phyloP scores from a whole-genome alignment of 1,284 basidiomycete genomes.

The Naganishia liquefaciens region DNA sequence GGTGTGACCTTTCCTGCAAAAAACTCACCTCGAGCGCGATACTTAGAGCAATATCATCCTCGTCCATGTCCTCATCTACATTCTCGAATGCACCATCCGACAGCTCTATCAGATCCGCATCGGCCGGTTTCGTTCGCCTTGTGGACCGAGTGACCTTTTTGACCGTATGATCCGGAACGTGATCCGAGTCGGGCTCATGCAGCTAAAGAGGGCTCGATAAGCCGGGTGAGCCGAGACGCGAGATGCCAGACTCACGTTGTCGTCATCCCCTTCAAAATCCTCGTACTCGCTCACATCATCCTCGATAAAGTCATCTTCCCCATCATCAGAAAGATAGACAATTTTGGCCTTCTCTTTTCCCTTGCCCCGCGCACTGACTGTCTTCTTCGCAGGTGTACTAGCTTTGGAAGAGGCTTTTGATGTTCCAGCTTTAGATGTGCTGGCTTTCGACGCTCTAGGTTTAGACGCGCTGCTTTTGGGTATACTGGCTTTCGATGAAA shows the following conservation, averaged over 20 bases:
- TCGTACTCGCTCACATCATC: constrained; percentile 28
- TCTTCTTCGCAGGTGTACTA: constrained; percentile 8
- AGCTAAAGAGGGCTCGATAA: not conserved
- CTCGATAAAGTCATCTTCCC: constrained; percentile 4
- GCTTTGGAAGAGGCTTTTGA: constrained; percentile 20
- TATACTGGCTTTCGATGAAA: not conserved
- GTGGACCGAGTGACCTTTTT: constrained; percentile 18
- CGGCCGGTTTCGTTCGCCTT: constrained; percentile 7
- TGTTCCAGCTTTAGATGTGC: not conserved
- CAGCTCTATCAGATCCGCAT: constrained; percentile 1
- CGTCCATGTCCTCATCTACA: constrained; percentile 2
- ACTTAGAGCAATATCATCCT: constrained; percentile 20
- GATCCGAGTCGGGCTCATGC: constrained; percentile 18
- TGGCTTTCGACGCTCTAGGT: not conserved
- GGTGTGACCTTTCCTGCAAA: too few relatives aligned
- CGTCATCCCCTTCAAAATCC: constrained; percentile 30
- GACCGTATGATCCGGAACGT: constrained; percentile 15
- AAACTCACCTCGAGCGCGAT: constrained; percentile 20
- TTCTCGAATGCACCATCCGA: not conserved
- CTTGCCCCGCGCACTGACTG: not conserved
- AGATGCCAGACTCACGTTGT: constrained; percentile 10
- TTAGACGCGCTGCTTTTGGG: constrained; percentile 5
- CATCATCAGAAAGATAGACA: constrained; percentile 25
- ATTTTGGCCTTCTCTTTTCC: constrained; percentile 17
- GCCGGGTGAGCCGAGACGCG: not conserved